These are phyloP conservation scores for Piper betle DNA, from an alignment of 164 flowering plant species.

Conservation along the genomic window DNA sequence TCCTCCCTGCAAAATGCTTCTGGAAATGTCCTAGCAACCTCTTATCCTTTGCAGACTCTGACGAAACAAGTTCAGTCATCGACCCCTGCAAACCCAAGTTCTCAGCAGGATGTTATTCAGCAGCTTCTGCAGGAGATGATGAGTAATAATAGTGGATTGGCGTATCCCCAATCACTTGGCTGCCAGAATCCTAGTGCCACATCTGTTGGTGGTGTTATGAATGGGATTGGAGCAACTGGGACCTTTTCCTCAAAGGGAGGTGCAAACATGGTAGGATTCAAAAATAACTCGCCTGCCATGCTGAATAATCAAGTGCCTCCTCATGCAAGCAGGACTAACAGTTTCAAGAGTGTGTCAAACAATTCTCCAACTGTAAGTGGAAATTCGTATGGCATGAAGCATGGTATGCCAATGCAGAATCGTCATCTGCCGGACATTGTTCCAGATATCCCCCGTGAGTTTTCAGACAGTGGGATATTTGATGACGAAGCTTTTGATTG, in stretches of 20 bases:
- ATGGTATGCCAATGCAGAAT: slow-evolving; percentile 24
- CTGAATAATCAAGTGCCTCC: slow-evolving; percentile 2
- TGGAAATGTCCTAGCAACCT: slow-evolving; percentile 31
- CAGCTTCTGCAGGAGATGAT: slow-evolving; percentile 69
- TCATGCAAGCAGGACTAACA: slow-evolving; percentile 7
- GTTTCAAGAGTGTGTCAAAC: slow-evolving; percentile 8
- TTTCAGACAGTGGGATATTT: slow-evolving; percentile 50
- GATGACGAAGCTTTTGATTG: slow-evolving; percentile 42
- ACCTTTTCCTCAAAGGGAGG: not conserved
- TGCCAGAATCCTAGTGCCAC: slow-evolving; percentile 5
- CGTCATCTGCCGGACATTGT: slow-evolving; percentile 46
- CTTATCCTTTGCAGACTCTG: slow-evolving; percentile 16
- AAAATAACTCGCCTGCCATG: slow-evolving; percentile 1
- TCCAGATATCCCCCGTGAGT: slow-evolving; percentile 48
- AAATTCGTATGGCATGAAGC: slow-evolving; percentile 25
- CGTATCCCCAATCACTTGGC: slow-evolving; percentile 1
- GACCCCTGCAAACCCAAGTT: slow-evolving; percentile 20
- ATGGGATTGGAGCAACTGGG: not conserved
- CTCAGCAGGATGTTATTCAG: slow-evolving; percentile 75
- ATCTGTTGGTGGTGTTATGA: slow-evolving; percentile 4
- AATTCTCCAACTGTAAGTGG: slow-evolving; percentile 13
- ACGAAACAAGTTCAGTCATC: slow-evolving; percentile 2
- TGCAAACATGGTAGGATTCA: slow-evolving; percentile 3
- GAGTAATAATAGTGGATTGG: slow-evolving; percentile 18
- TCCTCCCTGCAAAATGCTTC: slow-evolving; percentile 26